Base-by-base conservation (phyloP, 129 eudicot genomes). In the Centrapalus pauciflorus region DNA sequence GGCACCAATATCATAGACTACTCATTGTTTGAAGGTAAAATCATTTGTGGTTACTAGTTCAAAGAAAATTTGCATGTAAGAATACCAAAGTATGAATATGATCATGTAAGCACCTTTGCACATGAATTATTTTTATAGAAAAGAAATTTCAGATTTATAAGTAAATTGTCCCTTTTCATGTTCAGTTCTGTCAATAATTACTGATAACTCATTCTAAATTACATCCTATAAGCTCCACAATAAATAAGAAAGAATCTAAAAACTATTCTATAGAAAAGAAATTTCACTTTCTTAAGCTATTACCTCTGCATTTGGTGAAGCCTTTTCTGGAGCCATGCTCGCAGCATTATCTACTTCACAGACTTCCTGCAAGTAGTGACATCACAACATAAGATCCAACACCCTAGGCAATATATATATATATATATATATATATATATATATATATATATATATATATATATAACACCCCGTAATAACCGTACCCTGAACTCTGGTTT, bases 231-330 rank as follows among this genome's bases (percentile, higher is more conserved):
- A 25, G 3, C 12, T 25, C 24, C 1, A 62, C 23, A 62, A n/a
- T 37, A 41, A 40, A 43, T 57, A 26, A 57, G 56, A 26, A 55
- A 38, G 55, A 64, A 67, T n/a, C n/a, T n/a, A n/a, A 17, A 5
- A 25, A 9, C 50, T 6, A n/a, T n/a, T n/a, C n/a, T n/a, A n/a
- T n/a, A n/a, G n/a, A n/a, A n/a, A n/a, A n/a, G n/a, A n/a, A n/a
- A n/a, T n/a, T n/a, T n/a, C n/a, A n/a, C n/a, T n/a, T n/a, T n/a
- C n/a, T 41, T 28, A 21, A 32, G 58, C 49, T 66, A 58, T 67
- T 70, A 86, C 96, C 91, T 85, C 96, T 28, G 73, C 56, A 60
- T 41, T 51, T 48, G 82, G 79, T 55, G 88, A 79, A 66, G 34
- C 14, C 66, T 69, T 71, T 66, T 68, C 95, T 61, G 70, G 55